Evolutionary conservation across 2,329 filamentous ascomycete species (phyloP), one percentile per base, ranked within the genome.

Genomic region (Xylaria sp.): DNA sequence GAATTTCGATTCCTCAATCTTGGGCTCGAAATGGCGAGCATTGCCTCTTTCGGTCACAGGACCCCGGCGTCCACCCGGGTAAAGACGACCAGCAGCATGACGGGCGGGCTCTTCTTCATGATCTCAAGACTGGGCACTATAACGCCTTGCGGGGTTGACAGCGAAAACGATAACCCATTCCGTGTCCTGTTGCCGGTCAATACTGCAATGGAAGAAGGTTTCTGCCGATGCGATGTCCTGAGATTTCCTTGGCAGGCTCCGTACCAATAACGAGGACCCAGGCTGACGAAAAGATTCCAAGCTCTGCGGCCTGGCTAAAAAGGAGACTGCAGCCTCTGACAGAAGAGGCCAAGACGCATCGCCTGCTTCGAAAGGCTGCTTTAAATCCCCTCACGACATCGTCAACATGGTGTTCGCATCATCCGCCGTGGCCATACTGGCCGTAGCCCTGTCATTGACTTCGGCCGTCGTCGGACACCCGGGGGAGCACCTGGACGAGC

Each of bases 401-500:
- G 50, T 18, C 41, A 53, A 11, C 17, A 66, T 67, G 64, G 60
- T 65, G 40, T 60, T 62, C 39, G 47, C 48, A 24, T 45, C 56
- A n/a, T 59, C 59, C 18, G 48, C 65, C 20, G 50, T 56, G 46
- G 58, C 58, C 56, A 21, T 50, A 17, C 29, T 66, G 59, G 62
- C 59, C 40, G 50, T 58, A 19, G 54, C 57, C 37, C 53, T 67
- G 39, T 64, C 62, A 44, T 45, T 67, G 37, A 54, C 57, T 11
- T 55, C 56, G 13, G 16, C 60, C 19, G 63, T 59, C 37, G 41
- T 54, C 44, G 66, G 63, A 11, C 69, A 71, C 18, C 69, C 68
- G 1, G 66, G 64, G 24, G 68, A 70, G 48, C 50, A 61, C 24
- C 63, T 62, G 38, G 64, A 66, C 38, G 61, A 61, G 46, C 66